phyloP scores from a whole-genome alignment of 2,329 filamentous ascomycete species.

The Didymella lethalis region DNA sequence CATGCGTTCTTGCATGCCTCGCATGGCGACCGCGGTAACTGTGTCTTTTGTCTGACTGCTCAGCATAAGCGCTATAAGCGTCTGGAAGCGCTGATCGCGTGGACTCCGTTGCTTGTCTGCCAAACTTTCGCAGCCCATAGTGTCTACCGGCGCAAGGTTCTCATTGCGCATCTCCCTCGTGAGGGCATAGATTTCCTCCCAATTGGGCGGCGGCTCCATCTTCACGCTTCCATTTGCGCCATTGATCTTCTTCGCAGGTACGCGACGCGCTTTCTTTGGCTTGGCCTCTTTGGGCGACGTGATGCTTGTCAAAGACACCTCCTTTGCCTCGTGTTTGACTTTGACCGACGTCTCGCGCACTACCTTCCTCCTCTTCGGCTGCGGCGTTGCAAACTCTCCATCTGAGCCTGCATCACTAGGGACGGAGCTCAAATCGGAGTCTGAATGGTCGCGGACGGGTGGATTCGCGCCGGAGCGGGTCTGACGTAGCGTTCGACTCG shows the following conservation, averaged over 20 bases:
- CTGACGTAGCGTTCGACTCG: slow-evolving; percentile 45
- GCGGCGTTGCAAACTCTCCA: slow-evolving; percentile 23
- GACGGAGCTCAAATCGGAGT: slow-evolving; percentile 46
- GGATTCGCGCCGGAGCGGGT: slow-evolving; percentile 39
- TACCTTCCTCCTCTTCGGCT: slow-evolving; percentile 59
- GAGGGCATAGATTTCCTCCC: slow-evolving; percentile 80
- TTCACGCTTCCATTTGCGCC: slow-evolving; percentile 50
- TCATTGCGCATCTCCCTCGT: slow-evolving; percentile 80
- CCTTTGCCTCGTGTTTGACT: slow-evolving; percentile 34
- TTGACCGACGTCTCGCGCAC: slow-evolving; percentile 45
- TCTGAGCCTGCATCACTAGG: slow-evolving; percentile 39
- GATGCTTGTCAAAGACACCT: slow-evolving; percentile 27
- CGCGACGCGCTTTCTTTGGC: slow-evolving; percentile 49
- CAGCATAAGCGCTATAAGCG: slow-evolving; percentile 86
- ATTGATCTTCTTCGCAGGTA: slow-evolving; percentile 46
- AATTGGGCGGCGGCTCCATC: slow-evolving; percentile 73
- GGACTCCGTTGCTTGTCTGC: slow-evolving; percentile 62
- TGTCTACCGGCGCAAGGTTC: slow-evolving; percentile 86
- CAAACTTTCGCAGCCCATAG: slow-evolving; percentile 91
- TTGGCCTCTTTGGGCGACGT: slow-evolving; percentile 36
- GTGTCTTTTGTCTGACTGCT: slow-evolving; percentile 94
- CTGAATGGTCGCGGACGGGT: slow-evolving; percentile 34
- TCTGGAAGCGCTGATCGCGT: slow-evolving; percentile 79
- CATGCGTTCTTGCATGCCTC: slow-evolving; percentile 77
- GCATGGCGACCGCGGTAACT: slow-evolving; percentile 84